phyloP scores from a whole-genome alignment of 2,329 filamentous ascomycete species.

The Diaporthe amygdali region DNA sequence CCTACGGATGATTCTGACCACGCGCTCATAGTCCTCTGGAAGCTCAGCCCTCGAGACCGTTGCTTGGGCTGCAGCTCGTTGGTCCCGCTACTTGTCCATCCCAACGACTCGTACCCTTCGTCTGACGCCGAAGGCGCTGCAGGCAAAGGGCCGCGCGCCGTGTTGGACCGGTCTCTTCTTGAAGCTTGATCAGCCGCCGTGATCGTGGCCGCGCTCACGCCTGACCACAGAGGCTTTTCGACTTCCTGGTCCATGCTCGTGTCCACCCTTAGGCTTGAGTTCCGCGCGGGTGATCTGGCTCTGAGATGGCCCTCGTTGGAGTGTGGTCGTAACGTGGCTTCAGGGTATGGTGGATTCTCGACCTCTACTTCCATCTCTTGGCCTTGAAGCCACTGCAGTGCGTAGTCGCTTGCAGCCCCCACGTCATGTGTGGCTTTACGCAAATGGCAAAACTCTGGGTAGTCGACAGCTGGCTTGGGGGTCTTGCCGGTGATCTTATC shows the following conservation, averaged over 20 bases:
- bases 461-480: neutral
- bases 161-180: neutral
- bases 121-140: constrained; percentile 4
- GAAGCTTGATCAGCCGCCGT: neutral
- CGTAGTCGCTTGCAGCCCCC: constrained; percentile 14
- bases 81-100: neutral
- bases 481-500: neutral
- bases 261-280: neutral
- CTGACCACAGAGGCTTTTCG: neutral
- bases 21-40: constrained; percentile 15
- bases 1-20: constrained; percentile 8
- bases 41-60: neutral
- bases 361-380: neutral
- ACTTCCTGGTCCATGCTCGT: neutral
- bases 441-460: constrained; percentile 10
- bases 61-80: neutral
- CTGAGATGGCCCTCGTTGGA: neutral
- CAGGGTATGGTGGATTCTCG: neutral
- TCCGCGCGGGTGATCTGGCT: neutral
- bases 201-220: neutral
- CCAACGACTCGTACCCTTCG: constrained; percentile 15
- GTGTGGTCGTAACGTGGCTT: neutral
- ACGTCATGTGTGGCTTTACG: neutral
- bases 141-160: neutral
- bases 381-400: constrained; percentile 9